Percentiles rank a stretch among this genome's conserved stretches.
These are phyloP conservation scores for Cocos nucifera DNA, from an alignment of 176 grass and related monocot species.

Conservation along the genomic window DNA sequence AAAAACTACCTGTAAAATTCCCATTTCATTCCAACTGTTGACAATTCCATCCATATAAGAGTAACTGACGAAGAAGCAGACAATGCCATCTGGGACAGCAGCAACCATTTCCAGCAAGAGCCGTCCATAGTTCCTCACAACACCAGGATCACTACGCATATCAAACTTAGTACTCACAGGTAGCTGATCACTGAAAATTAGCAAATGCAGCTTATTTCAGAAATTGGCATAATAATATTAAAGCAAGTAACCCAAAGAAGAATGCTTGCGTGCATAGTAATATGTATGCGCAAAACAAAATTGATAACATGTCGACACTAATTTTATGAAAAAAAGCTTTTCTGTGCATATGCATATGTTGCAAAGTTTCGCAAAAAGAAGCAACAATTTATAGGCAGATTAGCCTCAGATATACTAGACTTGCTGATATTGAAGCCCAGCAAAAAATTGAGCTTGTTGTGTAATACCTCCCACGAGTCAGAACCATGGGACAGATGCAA, in stretches of 20 bases:
- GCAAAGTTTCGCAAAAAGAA: no score
- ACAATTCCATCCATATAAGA: conserved; percentile 99
- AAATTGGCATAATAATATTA: not conserved
- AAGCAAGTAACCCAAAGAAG: not conserved
- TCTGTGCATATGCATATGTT: no score
- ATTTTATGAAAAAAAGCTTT: no score
- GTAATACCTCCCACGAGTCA: conserved; percentile 86
- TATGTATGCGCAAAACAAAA: not conserved
- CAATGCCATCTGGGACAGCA: conserved; percentile 88
- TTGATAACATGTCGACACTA: no score
- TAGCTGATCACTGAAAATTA: conserved; percentile 76
- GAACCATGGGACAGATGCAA: conserved; percentile 97
- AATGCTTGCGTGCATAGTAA: not conserved
- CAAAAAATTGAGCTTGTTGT: no score
- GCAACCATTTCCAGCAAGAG: conserved; percentile 90
- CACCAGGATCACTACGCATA: conserved; percentile 92
- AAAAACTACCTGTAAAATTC: conserved; percentile 78
- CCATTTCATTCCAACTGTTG: conserved; percentile 96
- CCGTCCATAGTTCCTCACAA: conserved; percentile 88
- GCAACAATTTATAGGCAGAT: no score
- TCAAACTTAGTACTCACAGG: conserved; percentile 94
- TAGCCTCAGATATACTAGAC: no score
- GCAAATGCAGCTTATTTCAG: not conserved
- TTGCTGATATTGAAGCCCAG: no score
- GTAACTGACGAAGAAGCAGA: conserved; percentile 98